phyloP scores from a whole-genome alignment of 805 yeast genomes.

The Cyberlindnera galapagoensis region DNA sequence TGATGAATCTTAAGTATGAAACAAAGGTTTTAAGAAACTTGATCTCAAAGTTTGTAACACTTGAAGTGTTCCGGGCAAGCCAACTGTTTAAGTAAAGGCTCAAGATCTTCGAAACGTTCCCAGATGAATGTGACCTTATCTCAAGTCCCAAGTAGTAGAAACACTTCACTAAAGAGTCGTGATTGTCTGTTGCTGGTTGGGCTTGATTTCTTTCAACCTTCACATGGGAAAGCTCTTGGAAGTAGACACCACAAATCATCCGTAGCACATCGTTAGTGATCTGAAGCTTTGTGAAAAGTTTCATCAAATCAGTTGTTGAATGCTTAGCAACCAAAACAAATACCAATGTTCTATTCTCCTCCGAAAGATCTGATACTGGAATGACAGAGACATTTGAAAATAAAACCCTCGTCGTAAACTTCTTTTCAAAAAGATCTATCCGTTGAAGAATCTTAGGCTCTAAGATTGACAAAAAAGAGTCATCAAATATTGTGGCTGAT shows the following conservation, averaged over 20 bases:
- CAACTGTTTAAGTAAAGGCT: constrained; percentile 27
- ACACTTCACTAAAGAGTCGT: constrained; percentile 27
- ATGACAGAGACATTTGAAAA: constrained; percentile 6
- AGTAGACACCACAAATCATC: constrained; percentile 20
- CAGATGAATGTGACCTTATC: constrained; percentile 25
- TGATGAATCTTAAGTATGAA: constrained; percentile 17
- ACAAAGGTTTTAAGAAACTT: constrained; percentile 14
- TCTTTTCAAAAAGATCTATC: constrained; percentile 10
- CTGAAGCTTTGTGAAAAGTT: constrained; percentile 6
- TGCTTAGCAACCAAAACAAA: constrained; percentile 15
- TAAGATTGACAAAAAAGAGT: constrained; percentile 9
- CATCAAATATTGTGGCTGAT: constrained; percentile 9
- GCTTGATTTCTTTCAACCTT: constrained; percentile 5
- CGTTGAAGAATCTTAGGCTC: constrained; percentile 11
- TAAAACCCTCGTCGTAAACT: constrained; percentile 7
- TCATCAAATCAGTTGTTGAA: constrained; percentile 5
- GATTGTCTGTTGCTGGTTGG: constrained; percentile 7
- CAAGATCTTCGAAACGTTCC: constrained; percentile 26
- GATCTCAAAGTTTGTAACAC: constrained; percentile 13
- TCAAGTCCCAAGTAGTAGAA: constrained; percentile 29
- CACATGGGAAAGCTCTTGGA: constrained; percentile 13
- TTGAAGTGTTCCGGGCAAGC: constrained; percentile 17
- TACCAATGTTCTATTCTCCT: constrained; percentile 13
- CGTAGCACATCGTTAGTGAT: constrained; percentile 16
- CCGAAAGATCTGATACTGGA: constrained; percentile 10